Percentiles rank a stretch among this genome's conserved stretches.
Evolutionary conservation across 139 green algal genomes (phyloP).

Genomic region (Deuterostichococcus epilithicus): DNA sequence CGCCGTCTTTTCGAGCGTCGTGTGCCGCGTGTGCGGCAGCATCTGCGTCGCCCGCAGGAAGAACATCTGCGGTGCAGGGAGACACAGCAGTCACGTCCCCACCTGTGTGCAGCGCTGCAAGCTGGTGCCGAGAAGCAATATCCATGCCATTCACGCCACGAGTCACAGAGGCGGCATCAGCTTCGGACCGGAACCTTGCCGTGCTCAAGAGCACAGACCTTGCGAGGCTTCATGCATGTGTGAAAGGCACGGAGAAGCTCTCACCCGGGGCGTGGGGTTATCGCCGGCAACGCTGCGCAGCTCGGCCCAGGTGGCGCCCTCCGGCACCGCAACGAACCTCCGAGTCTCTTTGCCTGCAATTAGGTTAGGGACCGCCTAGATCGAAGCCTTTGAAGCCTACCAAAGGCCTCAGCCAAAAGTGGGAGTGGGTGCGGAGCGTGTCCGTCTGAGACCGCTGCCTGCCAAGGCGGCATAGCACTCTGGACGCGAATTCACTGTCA

Average conservation of each 20-base stretch:
- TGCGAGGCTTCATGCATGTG: neutral
- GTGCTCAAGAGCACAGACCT: neutral
- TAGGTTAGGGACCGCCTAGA: too few relatives aligned
- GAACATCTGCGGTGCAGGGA: slow-evolving; percentile 18
- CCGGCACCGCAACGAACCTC: slow-evolving; percentile 70
- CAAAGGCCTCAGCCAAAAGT: neutral
- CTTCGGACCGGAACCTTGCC: neutral
- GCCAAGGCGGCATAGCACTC: too few relatives aligned
- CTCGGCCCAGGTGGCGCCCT: slow-evolving; percentile 80
- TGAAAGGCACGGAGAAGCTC: neutral
- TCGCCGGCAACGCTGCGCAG: slow-evolving; percentile 44
- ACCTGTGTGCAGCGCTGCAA: neutral
- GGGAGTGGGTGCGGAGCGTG: too few relatives aligned
- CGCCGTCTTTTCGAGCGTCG: neutral
- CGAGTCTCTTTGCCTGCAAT: slow-evolving; percentile 45
- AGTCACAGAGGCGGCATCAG: neutral
- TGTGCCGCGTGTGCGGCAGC: slow-evolving; percentile 57
- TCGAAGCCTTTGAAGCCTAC: too few relatives aligned
- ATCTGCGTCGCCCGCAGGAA: slow-evolving; percentile 60
- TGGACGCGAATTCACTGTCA: too few relatives aligned
- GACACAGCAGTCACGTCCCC: neutral
- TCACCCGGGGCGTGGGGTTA: slow-evolving; percentile 29
- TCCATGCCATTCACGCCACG: neutral
- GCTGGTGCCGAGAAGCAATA: neutral
- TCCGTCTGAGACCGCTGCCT: too few relatives aligned